A percentile compares a stretch with the other conserved stretches of the same genome.
Evolutionary conservation across 2,329 filamentous ascomycete genomes (phyloP).

Genomic region (Colletotrichum sp.): DNA sequence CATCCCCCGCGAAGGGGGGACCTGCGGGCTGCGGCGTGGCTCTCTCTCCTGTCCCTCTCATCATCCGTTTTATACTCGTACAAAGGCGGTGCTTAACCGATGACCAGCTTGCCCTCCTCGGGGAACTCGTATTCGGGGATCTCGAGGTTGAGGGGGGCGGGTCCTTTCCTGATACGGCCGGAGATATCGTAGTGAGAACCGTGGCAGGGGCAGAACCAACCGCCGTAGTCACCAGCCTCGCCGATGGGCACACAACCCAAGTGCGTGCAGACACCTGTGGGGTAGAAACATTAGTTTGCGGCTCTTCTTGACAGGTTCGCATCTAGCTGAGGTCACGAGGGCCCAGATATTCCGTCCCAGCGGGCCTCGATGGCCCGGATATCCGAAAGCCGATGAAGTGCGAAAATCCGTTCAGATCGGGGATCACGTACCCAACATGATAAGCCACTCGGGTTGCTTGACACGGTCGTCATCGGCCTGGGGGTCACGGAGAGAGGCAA

Average conservation of each 20-base stretch:
- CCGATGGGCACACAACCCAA: constrained; percentile 99
- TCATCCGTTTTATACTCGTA: constrained; percentile 18
- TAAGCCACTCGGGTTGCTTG: constrained; percentile 97
- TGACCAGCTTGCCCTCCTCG: constrained; percentile 85
- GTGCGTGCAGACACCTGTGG: constrained; percentile 95
- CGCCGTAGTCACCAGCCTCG: constrained; percentile 96
- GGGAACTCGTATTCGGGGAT: constrained; percentile 92
- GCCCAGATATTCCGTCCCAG: not conserved
- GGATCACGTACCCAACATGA: constrained; percentile 85
- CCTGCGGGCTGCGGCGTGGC: not conserved
- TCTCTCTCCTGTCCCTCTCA: not conserved
- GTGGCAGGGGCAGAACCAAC: constrained; percentile 99
- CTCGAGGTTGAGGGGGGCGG: constrained; percentile 96
- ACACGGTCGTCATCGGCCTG: constrained; percentile 91
- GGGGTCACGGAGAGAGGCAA: constrained; percentile 86
- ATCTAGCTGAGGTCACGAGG: not conserved
- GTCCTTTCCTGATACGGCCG: constrained; percentile 96
- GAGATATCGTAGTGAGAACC: constrained; percentile 99
- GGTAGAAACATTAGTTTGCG: constrained; percentile 25
- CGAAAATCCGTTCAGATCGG: not conserved
- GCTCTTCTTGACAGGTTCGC: not conserved
- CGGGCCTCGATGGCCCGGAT: not conserved
- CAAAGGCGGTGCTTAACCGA: constrained; percentile 72
- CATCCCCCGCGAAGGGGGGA: not conserved
- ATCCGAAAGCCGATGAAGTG: not conserved